Conservation (phyloP, 257 asterid genomes). For the Gentiana dahurica region DNA sequence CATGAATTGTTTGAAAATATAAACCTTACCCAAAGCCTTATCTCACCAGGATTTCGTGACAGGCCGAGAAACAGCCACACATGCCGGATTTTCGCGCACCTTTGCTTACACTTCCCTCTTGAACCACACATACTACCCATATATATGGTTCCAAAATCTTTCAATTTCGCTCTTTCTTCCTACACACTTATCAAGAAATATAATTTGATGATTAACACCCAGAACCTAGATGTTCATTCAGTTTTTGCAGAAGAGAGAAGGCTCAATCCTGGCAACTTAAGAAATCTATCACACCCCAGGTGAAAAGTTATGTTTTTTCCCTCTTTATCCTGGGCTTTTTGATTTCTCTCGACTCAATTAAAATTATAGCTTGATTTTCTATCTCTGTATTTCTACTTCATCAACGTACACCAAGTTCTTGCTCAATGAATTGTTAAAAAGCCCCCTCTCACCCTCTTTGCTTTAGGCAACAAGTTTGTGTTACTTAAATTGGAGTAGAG, state of each 20-base stretch:
- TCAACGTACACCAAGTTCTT: not conserved
- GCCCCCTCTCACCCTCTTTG: no score
- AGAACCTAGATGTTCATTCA: not conserved
- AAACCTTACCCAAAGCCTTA: slow-evolving; percentile 39
- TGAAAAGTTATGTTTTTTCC: no score
- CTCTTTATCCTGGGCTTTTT: no score
- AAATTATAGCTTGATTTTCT: no score
- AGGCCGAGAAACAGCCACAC: slow-evolving; percentile 64
- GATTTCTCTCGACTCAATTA: no score
- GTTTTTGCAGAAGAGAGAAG: not conserved
- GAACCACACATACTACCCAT: slow-evolving; percentile 9
- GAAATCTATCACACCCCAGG: no score
- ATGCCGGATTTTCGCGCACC: slow-evolving; percentile 19
- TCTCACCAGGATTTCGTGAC: slow-evolving; percentile 38
- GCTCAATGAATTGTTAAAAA: not conserved
- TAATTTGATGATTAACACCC: not conserved
- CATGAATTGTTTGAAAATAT: not conserved
- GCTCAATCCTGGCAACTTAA: no score
- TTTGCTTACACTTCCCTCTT: slow-evolving; percentile 8
- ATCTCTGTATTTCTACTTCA: not conserved
- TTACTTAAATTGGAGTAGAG: not conserved
- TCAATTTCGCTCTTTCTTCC: slow-evolving; percentile 9
- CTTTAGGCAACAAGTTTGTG: slow-evolving; percentile 9
- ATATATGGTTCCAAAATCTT: not conserved
- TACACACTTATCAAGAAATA: not conserved